Evolutionary conservation across 257 asterid species (phyloP), one percentile per base, ranked within the genome.

Genomic region (Nicotiana undulata): DNA sequence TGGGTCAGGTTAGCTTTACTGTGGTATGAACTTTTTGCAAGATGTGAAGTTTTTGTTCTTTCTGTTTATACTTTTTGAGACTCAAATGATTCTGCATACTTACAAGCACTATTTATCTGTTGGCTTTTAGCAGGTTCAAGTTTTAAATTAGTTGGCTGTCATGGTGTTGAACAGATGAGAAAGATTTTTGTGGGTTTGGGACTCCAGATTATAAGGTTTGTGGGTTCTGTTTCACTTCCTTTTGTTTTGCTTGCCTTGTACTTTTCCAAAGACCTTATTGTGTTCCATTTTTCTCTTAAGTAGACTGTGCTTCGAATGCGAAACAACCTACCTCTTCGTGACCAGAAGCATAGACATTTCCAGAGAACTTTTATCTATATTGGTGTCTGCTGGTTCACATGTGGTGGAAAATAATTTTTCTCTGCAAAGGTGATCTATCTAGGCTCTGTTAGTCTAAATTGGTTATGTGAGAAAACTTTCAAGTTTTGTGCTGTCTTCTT

Each of bases 1-100:
- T 85, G 88, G 90, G 87, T 84, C 91, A 89, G 94, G 92, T 90
- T 89, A 89, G 94, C 89, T 89, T 86, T 84, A 82, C 83, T 86
- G 88, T 89, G 93, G 92, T 89, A 88, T 85, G 94, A 89, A 83
- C 90, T 82, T 76, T 86, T 83, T 84, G 67, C 75, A 74, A 81
- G 82, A 79, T 78, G 67, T 79, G 68, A 79, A 80, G 72, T 37
- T 77, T 77, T 78, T 17, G 40, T 68, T 80, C 60, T 52, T 85
- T 80, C 6, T 63, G 56, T 76, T 82, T 66, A 5, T 74, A 20
- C 79, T 29, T 51, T 51, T 44, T 77, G 32, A 44, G 59, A 13
- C 32, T 59, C 24, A 81, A 12, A 32, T 10, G 22, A 46, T 28
- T 52, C 44, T 55, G 63, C 77, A 31, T 72, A 60, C 66, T 53